Percentiles rank a stretch among this genome's conserved stretches.
phyloP scores from a whole-genome alignment of 169 alveolate species.

The Plasmodium vivax region DNA sequence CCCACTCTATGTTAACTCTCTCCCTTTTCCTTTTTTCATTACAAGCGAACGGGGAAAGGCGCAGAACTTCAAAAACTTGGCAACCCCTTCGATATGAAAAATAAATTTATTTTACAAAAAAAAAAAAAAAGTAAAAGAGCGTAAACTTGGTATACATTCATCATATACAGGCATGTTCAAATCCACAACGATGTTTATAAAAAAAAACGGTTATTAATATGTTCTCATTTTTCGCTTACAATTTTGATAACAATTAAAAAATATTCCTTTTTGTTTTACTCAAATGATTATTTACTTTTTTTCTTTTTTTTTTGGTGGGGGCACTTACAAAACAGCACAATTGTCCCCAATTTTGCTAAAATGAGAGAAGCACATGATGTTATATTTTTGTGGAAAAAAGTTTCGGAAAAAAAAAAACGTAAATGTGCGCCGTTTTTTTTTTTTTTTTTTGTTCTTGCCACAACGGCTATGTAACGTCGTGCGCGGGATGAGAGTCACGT shows the following conservation, averaged over 20 bases:
- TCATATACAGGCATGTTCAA: not conserved
- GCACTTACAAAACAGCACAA: no score
- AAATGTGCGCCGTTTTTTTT: no score
- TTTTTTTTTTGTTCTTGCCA: no score
- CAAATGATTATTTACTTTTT: not conserved
- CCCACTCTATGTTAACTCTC: not conserved
- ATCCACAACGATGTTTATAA: not conserved
- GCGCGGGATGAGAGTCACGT: no score
- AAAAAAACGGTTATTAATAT: not conserved
- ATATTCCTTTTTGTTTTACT: not conserved
- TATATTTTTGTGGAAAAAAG: no score
- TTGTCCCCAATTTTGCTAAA: no score
- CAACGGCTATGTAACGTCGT: no score
- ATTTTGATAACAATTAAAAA: not conserved
- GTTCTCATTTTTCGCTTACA: not conserved
- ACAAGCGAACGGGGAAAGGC: not conserved
- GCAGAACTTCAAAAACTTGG: not conserved
- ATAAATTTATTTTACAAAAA: not conserved
- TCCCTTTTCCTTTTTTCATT: not conserved
- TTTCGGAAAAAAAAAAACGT: no score
- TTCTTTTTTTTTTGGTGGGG: not conserved
- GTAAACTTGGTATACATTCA: not conserved
- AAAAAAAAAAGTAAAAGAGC: not conserved
- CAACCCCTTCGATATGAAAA: not conserved
- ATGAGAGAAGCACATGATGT: no score